Percentiles rank a stretch among this genome's conserved stretches.
phyloP scores from a whole-genome alignment of 169 alveolate genomes.

The Eimeria falciformis region DNA sequence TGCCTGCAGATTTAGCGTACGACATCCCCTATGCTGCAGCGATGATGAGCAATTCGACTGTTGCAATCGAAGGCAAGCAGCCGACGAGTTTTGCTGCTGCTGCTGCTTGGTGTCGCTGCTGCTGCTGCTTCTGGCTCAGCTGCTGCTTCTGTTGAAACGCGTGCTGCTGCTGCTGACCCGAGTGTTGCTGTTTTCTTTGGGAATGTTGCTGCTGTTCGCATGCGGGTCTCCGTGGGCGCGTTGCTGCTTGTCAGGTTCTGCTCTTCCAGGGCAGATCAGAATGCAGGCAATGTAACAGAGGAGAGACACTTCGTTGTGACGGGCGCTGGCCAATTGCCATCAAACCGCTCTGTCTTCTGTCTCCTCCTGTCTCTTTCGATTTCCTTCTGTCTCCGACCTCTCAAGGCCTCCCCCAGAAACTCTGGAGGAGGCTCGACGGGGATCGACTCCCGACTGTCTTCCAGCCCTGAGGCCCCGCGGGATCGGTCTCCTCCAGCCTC shows the following conservation, averaged over 20 bases:
- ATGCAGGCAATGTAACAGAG: background rate
- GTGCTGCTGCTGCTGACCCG: background rate
- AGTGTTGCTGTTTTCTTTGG: background rate
- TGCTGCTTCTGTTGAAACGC: no score
- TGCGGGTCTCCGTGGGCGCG: background rate
- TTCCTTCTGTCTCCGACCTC: no score
- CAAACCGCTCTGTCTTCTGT: no score
- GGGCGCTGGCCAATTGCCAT: no score
- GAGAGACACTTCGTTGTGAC: background rate
- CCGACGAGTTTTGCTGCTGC: background rate
- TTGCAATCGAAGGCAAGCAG: background rate
- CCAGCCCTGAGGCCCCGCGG: no score
- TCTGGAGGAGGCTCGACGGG: no score
- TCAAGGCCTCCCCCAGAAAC: no score
- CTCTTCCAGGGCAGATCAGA: background rate
- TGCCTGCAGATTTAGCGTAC: conserved; percentile 4
- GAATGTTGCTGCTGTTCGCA: background rate
- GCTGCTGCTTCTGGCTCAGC: no score
- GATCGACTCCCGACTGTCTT: no score
- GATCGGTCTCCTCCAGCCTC: no score
- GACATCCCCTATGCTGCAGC: background rate
- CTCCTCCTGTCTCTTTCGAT: no score
- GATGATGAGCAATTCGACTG: background rate
- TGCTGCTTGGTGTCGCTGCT: no score
- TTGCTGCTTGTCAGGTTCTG: background rate